Conservation (phyloP, 108 stramenopile genomes). For the Aurantiochytrium sp. region DNA sequence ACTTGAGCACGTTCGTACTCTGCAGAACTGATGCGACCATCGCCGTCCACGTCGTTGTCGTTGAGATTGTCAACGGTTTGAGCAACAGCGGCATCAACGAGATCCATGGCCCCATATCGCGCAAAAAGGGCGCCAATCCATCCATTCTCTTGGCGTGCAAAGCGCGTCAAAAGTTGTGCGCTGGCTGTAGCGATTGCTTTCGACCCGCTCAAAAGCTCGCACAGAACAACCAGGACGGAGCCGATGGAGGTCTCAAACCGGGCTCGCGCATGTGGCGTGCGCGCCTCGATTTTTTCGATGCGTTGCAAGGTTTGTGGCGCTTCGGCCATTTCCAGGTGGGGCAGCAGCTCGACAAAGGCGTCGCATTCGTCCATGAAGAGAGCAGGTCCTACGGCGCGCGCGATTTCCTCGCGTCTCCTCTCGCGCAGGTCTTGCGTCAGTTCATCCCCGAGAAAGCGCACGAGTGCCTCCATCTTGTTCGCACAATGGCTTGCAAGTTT, state of each 20-base stretch:
- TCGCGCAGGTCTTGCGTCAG: background rate
- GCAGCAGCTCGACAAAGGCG: background rate
- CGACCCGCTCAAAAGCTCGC: background rate
- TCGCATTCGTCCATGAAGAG: background rate
- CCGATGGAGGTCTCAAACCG: background rate
- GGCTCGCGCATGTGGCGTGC: background rate
- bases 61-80: background rate
- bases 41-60: background rate
- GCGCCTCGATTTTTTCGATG: background rate
- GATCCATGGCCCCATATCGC: background rate
- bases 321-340: background rate
- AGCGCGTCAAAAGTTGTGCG: background rate
- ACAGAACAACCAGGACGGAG: background rate
- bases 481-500: no score
- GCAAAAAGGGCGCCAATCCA: background rate
- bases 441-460: background rate
- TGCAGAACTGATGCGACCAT: background rate
- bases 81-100: background rate
- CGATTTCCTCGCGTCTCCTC: background rate
- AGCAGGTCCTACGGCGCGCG: background rate
- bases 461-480: background rate
- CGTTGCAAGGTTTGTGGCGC: background rate
- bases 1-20: background rate
- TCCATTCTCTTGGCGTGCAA: background rate
- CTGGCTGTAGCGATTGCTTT: background rate